Base-by-base conservation (phyloP, 306 rosid species). In the Dryas alaskensis region DNA sequence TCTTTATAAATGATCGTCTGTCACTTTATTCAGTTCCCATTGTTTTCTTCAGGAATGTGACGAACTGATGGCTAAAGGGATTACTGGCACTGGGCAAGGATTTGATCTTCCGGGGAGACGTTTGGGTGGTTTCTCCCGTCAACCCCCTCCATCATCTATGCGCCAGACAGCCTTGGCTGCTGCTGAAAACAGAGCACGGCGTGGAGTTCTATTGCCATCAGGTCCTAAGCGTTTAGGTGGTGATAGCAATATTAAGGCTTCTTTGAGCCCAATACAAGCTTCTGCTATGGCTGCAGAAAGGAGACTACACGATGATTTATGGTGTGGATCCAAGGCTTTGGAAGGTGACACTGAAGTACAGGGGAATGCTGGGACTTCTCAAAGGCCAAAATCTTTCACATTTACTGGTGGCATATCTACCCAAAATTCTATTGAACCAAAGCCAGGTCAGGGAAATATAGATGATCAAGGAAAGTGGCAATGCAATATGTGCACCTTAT, bases 281-380 rank as follows among this genome's bases (percentile, higher is more conserved):
- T 88, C 88, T 54, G 89, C 89, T 44, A 84, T 82, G 89, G 89
- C 89, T 37, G 89, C 89, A 67, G 88, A 88, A 79, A 81, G 88
- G 81, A 81, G 92, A 83, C 67, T 83, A 61, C 86, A 76, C 22
- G 92, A 85, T 80, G 92, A 88, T 76, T 53, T 77, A 68, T 88
- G 92, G 92, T 88, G 92, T 75, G 88, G 88, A 55, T 87, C 84
- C 77, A 79, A 83, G 67, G 67, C 81, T 57, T 5, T 14, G 27
- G 75, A 65, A 60, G 57, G 76, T 60, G 71, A 77, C 61, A 53
- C 79, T 58, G 69, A n/a, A 40, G 39, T 75, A 43, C 79, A 76
- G 4, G 74, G 65, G 43, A 77, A 76, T 22, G 49, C 39, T 46
- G 76, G 78, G 60, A 48, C 84, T 53, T 81, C 84, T 75, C 73